Base-by-base conservation (phyloP, 2,329 filamentous ascomycete species). In the Akanthomyces dipterigenus region DNA sequence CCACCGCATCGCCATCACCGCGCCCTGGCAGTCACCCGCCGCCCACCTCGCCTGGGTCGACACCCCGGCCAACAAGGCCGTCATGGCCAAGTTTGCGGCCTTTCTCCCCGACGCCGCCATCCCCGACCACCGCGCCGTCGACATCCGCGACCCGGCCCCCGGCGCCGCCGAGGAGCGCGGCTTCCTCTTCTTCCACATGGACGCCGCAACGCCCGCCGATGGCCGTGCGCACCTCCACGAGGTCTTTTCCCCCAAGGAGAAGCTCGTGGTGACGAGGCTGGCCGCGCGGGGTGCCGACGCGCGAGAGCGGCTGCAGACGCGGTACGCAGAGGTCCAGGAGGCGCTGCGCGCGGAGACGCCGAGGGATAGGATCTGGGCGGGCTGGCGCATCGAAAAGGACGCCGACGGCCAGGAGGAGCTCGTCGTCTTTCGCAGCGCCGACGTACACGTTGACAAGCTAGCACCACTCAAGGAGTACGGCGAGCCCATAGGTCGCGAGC, bases 41-140 rank as follows among this genome's bases (percentile, higher is more conserved):
- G 73, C 72, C 5, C 78, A 82, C 62, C 64, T 62, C 51, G 64
- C 72, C 55, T 82, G 80, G 79, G 74, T 80, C 54, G 68, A 70
- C 49, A 77, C 74, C 55, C 64, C 70, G 3, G 76, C 76, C 36
- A 81, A 81, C 66, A 63, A 71, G 55, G 55, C 63, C 5, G 66
- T 71, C 58, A 75, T 77, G 64, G 68, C 65, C 20, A 66, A 67
- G 26, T 65, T 81, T 12, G 64, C 62, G 26, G 60, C 64, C 3
- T 73, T 75, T 58, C 70, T 79, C 42, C 68, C 69, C 24, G 55
- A 22, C 55, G 55, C 18, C 36, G 16, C 5, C 31, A 43, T 57
- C 20, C 55, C 55, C 14, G 45, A 57, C 22, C 55, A 57, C 43
- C 18, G n/a, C 28, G n/a, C 70, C 3, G 76, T 76, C 36, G 80